Evolutionary conservation across 257 asterid species (phyloP), one percentile per base, ranked within the genome.

Genomic region (Petrea volubilis): DNA sequence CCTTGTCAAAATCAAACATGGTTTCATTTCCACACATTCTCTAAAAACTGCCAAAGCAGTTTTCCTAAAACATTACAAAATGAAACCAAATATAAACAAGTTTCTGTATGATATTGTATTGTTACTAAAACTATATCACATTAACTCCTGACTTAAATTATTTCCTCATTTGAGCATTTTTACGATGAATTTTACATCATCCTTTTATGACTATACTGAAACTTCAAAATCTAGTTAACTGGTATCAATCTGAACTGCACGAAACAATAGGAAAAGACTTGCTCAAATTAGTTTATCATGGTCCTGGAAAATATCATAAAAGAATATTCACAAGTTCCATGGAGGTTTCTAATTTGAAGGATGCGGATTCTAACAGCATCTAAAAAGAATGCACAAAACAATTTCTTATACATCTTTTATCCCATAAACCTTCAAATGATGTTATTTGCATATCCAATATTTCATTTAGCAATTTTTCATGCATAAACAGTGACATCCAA

Each of bases 401-500:
- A 40, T 25, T 15, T n/a, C n/a, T 13, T 28, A 63, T 24, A 55
- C 44, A 55, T 60, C 43, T 24, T n/a, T 36, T 70, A 28, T 21
- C 33, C 33, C 13, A 17, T 33, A 57, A 36, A 28, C 9, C 51
- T 34, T 62, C 53, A 68, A 14, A 59, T 8, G 15, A 24, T 6
- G 18, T 40, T 61, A 3, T 24, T 23, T 40, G 73, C 60, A 52
- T 12, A 33, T 33, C 51, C 5, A 8, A 23, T 9, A 0, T 58
- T 56, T 6, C 61, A 20, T 33, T 11, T 33, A 2, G 23, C 7
- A 49, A 47, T 47, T 50, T 44, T 43, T 36, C n/a, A 50, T 46
- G 43, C 66, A 40, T 62, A 70, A 46, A 60, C 52, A 31, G 70
- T 34, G 55, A 57, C 27, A 15, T 55, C 51, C 12, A 29, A 55